These are phyloP conservation scores for Martensiomyces pterosporus DNA, from an alignment of 192 early-diverging fungal genomes.

Conservation along the genomic window DNA sequence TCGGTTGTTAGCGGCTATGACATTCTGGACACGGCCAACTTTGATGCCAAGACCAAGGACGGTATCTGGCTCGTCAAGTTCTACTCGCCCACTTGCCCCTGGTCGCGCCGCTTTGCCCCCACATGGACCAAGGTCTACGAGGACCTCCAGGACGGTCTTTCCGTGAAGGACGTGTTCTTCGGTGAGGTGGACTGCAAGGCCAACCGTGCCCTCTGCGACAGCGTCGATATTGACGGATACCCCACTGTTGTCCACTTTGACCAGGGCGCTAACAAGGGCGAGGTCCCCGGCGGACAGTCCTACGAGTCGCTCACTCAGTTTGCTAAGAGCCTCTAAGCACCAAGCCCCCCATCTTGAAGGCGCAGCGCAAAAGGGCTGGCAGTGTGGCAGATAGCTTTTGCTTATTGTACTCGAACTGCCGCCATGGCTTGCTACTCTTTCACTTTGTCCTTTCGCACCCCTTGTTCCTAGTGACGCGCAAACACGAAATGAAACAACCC, in stretches of 20 bases:
- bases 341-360: not conserved
- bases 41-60: slow-evolving; percentile 28
- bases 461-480: too few species aligned
- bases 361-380: too few species aligned
- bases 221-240: slow-evolving; percentile 41
- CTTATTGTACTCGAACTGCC: too few species aligned
- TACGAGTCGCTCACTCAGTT: slow-evolving; percentile 23
- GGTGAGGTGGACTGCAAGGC: slow-evolving; percentile 50
- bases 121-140: slow-evolving; percentile 45
- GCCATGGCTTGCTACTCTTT: too few species aligned
- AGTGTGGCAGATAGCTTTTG: too few species aligned
- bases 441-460: too few species aligned
- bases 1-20: slow-evolving; percentile 41
- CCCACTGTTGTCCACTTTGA: slow-evolving; percentile 44
- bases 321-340: slow-evolving; percentile 27
- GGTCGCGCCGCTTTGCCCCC: slow-evolving; percentile 49
- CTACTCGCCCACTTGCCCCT: slow-evolving; percentile 49
- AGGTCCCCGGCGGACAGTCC: slow-evolving; percentile 46
- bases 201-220: slow-evolving; percentile 35
- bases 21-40: slow-evolving; percentile 35
- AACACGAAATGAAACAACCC: too few species aligned
- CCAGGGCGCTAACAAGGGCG: slow-evolving; percentile 40
- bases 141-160: slow-evolving; percentile 26
- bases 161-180: slow-evolving; percentile 32
- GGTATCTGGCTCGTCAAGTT: slow-evolving; percentile 51